These are phyloP conservation scores for Malassezia arunalokei DNA, from an alignment of 1,284 basidiomycete genomes.

Conservation along the genomic window DNA sequence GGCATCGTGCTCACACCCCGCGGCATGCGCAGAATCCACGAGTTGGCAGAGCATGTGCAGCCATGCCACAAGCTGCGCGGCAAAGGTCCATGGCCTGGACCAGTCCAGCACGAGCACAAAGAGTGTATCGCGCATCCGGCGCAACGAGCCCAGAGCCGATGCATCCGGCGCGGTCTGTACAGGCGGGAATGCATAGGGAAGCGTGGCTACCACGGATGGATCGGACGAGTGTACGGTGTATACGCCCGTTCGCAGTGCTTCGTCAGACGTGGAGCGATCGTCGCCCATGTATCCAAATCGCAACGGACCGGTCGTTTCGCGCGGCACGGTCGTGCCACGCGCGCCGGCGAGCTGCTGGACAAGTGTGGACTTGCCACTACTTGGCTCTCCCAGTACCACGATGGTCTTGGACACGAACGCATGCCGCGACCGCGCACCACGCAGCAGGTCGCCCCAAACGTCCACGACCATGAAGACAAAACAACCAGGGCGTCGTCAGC, in stretches of 20 bases:
- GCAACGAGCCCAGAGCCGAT: slow-evolving; percentile 20
- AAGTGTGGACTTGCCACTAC: slow-evolving; percentile 12
- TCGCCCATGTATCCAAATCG: slow-evolving; percentile 37
- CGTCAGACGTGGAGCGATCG: slow-evolving; percentile 27
- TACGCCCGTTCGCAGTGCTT: slow-evolving; percentile 55
- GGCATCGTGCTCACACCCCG: slow-evolving; percentile 50
- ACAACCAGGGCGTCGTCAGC: not conserved
- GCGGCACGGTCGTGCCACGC: not conserved
- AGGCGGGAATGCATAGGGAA: slow-evolving; percentile 69
- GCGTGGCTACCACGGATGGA: slow-evolving; percentile 59
- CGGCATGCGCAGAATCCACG: slow-evolving; percentile 2
- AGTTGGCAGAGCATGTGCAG: slow-evolving; percentile 48
- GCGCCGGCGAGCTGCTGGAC: not conserved
- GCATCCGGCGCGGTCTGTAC: slow-evolving; percentile 17
- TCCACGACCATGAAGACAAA: slow-evolving; percentile 1
- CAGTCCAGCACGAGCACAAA: slow-evolving; percentile 85
- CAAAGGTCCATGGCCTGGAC: slow-evolving; percentile 81
- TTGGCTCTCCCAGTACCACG: slow-evolving; percentile 13
- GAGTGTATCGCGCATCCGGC: slow-evolving; percentile 61
- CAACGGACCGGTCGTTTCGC: slow-evolving; percentile 12
- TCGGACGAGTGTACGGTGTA: slow-evolving; percentile 75
- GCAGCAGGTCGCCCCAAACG: slow-evolving; percentile 9
- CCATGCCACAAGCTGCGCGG: slow-evolving; percentile 78
- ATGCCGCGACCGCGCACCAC: not conserved
- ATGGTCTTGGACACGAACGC: slow-evolving; percentile 7